Evolutionary conservation across 1,284 basidiomycete genomes (phyloP), one percentile per base, ranked within the genome.

Genomic region (Tilletia indica): DNA sequence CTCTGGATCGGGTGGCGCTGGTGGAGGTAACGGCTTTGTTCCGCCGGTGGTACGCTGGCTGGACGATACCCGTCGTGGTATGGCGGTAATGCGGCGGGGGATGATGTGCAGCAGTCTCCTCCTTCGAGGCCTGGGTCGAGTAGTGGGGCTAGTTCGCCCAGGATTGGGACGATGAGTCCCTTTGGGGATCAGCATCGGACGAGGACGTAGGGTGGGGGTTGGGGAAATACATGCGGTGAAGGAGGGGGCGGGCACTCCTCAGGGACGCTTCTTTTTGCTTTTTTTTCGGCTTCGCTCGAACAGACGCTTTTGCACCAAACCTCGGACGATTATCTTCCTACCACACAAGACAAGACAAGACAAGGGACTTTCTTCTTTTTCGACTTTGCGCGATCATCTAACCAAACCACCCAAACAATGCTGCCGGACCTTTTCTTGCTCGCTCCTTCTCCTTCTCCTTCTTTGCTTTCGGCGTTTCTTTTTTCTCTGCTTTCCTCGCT

Each of bases 1-100:
- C 12, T 16, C 61, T 4, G 31, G 61, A 34, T 63, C 58, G 25
- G 38, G 25, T 8, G 38, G 25, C 8, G 25, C 58, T 8, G 16
- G 25, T 31, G 25, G 25, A 31, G 25, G 25, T 2, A 31, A 2
- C 5, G 36, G 61, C 4, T 8, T 39, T 64, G 34, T n/a, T 21
- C 36, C 25, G 25, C 61, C 61, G 2, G 34, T 36, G 16, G 61
- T 2, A 38, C 31, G 1, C 34, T 36, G 12, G 36, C 61, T 6
- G 61, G 61, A 34, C 61, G 61, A 11, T 64, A 64, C 61, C 61
- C 61, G 38, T 64, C 61, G 8, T 64, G 61, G 61, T 64, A 64
- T 36, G 61, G 58, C 16, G 34, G 61, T 16, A 42, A 34, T 39
- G 36, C 36, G 16, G 38, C 34, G 8, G 51, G 8, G 51, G 19